A percentile compares a stretch with the other conserved stretches of the same genome.
These are phyloP conservation scores for Aspergillus avenaceus DNA, from an alignment of 495 filamentous ascomycete species.

Conservation along the genomic window DNA sequence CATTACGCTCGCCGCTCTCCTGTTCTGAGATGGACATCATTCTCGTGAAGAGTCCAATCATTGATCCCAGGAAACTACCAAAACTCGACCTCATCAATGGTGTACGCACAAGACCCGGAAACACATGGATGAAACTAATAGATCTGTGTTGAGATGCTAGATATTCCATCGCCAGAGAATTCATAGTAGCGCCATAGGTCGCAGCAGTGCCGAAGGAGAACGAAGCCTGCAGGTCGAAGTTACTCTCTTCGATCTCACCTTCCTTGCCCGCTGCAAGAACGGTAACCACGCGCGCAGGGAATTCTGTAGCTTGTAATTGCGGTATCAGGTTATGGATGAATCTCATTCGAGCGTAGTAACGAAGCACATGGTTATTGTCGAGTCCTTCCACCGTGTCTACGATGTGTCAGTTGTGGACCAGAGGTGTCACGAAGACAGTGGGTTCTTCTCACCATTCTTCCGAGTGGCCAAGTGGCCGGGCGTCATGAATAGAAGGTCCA, in stretches of 20 bases:
- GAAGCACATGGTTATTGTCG: conserved; percentile 46
- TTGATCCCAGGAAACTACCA: conserved; percentile 4
- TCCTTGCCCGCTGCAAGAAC: conserved; percentile 52
- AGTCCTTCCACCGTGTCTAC: conserved; percentile 59
- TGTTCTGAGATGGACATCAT: conserved; percentile 27
- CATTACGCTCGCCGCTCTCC: conserved; percentile 53
- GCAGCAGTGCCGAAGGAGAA: conserved; percentile 20
- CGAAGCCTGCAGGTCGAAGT: conserved; percentile 36
- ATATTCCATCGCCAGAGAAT: conserved; percentile 47
- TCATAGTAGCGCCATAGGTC: conserved; percentile 44
- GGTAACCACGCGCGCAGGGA: conserved; percentile 53
- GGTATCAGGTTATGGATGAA: conserved; percentile 64
- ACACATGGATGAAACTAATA: conserved; percentile 55
- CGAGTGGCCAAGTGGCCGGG: conserved; percentile 13
- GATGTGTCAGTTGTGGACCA: neutral
- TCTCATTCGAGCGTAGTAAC: conserved; percentile 60
- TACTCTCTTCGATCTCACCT: conserved; percentile 41
- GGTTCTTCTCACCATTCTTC: conserved; percentile 10
- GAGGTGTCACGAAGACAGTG: neutral
- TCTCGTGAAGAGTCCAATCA: conserved; percentile 18
- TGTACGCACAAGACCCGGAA: conserved; percentile 51
- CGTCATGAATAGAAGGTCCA: conserved; percentile 59
- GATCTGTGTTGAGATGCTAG: conserved; percentile 44
- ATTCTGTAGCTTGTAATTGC: conserved; percentile 38
- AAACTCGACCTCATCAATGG: conserved; percentile 19